A percentile compares a stretch with the other conserved stretches of the same genome.
These are phyloP conservation scores for Setaria viridis DNA, from an alignment of 202 grass and related monocot genomes.

Conservation along the genomic window DNA sequence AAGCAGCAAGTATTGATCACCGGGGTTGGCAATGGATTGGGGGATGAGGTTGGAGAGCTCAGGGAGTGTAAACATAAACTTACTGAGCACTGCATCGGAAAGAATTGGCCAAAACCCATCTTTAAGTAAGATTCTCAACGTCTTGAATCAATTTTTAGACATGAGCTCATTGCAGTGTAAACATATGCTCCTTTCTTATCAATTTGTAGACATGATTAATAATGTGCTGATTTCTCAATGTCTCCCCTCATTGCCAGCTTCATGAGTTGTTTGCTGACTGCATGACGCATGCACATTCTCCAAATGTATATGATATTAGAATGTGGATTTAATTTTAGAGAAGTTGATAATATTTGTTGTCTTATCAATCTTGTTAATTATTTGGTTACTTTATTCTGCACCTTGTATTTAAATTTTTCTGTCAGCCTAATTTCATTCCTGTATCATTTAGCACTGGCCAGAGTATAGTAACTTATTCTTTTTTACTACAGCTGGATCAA, in stretches of 20 bases:
- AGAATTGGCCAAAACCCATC: conserved; percentile 60
- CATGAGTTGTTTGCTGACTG: background rate
- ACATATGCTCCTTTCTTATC: too few species aligned
- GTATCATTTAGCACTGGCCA: background rate
- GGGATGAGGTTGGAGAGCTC: conserved; percentile 52
- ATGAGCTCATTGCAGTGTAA: background rate
- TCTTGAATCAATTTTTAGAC: background rate
- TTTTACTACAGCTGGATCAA: background rate
- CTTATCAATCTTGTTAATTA: background rate
- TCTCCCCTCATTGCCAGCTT: background rate
- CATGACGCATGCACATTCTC: background rate
- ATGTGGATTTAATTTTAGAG: background rate
- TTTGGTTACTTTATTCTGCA: background rate
- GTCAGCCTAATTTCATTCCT: background rate
- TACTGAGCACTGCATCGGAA: conserved; percentile 60
- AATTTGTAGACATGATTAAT: background rate
- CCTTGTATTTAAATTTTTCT: background rate
- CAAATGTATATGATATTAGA: background rate
- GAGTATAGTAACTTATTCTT: background rate
- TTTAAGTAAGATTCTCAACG: conserved; percentile 71
- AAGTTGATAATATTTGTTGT: background rate
- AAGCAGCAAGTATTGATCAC: conserved; percentile 42
- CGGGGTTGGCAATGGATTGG: background rate
- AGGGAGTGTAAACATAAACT: conserved; percentile 78
- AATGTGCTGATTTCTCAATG: background rate